Base-by-base conservation (phyloP, 148 eudicot genomes). In the Fallopia convolvulus region DNA sequence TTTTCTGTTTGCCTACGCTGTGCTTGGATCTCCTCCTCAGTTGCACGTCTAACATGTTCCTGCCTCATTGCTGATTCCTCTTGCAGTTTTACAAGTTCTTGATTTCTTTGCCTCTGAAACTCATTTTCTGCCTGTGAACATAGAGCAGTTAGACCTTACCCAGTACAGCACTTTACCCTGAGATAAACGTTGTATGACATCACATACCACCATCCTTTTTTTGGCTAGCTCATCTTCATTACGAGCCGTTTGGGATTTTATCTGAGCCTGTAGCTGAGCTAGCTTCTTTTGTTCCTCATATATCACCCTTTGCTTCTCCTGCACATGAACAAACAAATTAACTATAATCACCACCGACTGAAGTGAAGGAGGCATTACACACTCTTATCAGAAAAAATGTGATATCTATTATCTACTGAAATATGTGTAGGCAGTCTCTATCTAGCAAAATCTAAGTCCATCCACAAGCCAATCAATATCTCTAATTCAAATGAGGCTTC, bases 1-100 rank as follows among this genome's bases (percentile, higher is more conserved):
- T 86, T 88, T 82, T 95, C 99, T 75, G 99, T 95, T 89, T 89
- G 92, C 66, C 92, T 89, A 50, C 94, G 96, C 72, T 88, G 94
- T 6, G 91, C 97, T 86, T 95, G 99, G 77, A 95, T 95, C 80
- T 95, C 93, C 81, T 91, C 94, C 73, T 95, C 72, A 5, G 72
- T 36, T 68, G 33, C 72, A 36, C 72, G 72, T 68, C 72, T 68
- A 15, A 39, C 1, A 0, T 68, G 72, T 68, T 68, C 72, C 72
- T 39, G 42, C 21, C 44, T 68, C 72, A 39, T 39, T 68, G 72
- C 39, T 68, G 72, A 68, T 36, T 68, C 46, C 46, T 68, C 72
- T 68, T 68, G 72, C 33, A 68, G 20, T 68, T 33, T 39, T 36
- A 68, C 72, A 68, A 68, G 72, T 18, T 68, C 44, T 42, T 39